A percentile compares a stretch with the other conserved stretches of the same genome.
phyloP scores from a whole-genome alignment of 75 land plant genomes.

The Cunninghamia lanceolata region DNA sequence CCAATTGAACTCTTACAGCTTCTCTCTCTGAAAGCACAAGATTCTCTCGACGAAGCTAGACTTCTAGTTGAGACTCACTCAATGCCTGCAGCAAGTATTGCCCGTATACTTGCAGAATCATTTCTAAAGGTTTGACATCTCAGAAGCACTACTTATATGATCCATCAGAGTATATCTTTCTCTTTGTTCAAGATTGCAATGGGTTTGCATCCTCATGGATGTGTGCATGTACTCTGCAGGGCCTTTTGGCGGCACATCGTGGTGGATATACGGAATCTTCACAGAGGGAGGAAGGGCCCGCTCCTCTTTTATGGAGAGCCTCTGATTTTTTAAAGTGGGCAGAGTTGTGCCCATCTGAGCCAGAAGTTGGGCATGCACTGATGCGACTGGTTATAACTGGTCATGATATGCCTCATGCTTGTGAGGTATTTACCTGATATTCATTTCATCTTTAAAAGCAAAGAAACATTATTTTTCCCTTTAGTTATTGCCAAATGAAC shows the following conservation, averaged over 20 bases:
- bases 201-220: neutral
- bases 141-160: neutral
- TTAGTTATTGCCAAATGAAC: neutral
- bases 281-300: slow-evolving; percentile 92
- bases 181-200: neutral
- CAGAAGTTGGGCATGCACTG: slow-evolving; percentile 96
- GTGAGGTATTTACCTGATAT: slow-evolving; percentile 70
- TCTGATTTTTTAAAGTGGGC: slow-evolving; percentile 97
- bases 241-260: slow-evolving; percentile 96
- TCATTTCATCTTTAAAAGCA: neutral
- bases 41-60: slow-evolving; percentile 91
- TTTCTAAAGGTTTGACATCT: slow-evolving; percentile 69
- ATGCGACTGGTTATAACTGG: slow-evolving; percentile 96
- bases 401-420: slow-evolving; percentile 97
- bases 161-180: neutral
- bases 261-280: slow-evolving; percentile 95
- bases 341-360: slow-evolving; percentile 90
- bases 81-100: slow-evolving; percentile 82
- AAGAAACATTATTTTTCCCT: neutral
- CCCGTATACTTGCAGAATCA: slow-evolving; percentile 94
- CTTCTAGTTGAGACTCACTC: slow-evolving; percentile 84
- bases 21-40: slow-evolving; percentile 97
- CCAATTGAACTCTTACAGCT: slow-evolving; percentile 89
- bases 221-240: slow-evolving; percentile 43
- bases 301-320: slow-evolving; percentile 91